These are phyloP conservation scores for Geotrichum macrosporum DNA, from an alignment of 1,139 yeast genomes.

Conservation along the genomic window DNA sequence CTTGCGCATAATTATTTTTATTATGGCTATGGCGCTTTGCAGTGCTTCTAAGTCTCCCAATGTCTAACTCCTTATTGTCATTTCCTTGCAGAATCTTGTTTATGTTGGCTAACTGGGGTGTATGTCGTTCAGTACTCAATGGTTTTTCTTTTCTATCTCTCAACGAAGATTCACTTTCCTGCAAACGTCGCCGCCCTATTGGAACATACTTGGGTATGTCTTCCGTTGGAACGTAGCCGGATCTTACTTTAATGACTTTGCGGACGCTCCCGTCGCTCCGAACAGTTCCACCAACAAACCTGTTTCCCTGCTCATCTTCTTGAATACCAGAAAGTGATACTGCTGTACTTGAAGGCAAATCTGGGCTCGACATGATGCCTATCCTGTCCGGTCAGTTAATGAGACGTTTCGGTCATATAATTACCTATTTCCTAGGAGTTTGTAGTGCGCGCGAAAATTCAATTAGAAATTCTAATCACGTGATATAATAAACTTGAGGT, in stretches of 20 bases:
- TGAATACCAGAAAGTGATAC: conserved; percentile 17
- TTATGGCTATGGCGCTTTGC: neutral
- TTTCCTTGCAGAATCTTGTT: conserved; percentile 8
- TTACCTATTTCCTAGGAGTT: no score
- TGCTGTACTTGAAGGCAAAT: neutral
- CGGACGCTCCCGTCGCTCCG: conserved; percentile 43
- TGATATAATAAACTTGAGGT: no score
- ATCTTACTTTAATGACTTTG: conserved; percentile 37
- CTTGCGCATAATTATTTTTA: neutral
- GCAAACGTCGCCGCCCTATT: conserved; percentile 22
- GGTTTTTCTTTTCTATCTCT: no score
- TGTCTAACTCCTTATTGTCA: neutral
- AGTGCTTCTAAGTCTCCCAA: neutral
- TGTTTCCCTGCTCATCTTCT: conserved; percentile 27
- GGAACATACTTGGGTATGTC: conserved; percentile 38
- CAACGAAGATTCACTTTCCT: neutral
- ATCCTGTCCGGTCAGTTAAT: neutral
- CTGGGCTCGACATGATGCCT: neutral
- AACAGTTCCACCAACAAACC: conserved; percentile 33
- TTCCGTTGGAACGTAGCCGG: conserved; percentile 41
- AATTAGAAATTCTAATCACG: no score
- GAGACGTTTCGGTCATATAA: no score
- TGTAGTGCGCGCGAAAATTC: no score
- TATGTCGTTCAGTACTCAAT: no score
- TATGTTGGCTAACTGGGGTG: conserved; percentile 10